phyloP scores from a whole-genome alignment of 2,329 filamentous ascomycete species.

The Apiospora phragmitis region DNA sequence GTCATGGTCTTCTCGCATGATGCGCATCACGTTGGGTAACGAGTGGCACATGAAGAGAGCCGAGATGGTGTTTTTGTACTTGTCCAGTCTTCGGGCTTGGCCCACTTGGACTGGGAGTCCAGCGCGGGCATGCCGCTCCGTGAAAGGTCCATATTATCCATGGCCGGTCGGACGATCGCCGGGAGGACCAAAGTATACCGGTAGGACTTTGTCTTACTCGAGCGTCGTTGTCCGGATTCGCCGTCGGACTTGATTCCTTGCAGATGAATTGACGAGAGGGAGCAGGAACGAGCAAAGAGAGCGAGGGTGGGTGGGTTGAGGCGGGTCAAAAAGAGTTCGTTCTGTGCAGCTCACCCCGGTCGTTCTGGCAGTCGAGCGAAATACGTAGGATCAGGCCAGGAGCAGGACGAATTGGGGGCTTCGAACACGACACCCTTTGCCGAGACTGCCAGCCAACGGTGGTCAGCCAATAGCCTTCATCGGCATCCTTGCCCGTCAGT shows the following conservation, averaged over 20 bases:
- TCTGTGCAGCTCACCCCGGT: neutral
- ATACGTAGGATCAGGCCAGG: neutral
- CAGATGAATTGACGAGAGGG: neutral
- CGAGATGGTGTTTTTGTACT: constrained; percentile 14
- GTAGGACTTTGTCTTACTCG: neutral
- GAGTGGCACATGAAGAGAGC: constrained; percentile 16
- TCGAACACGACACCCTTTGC: neutral
- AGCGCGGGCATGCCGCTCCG: neutral
- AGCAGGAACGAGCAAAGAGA: neutral
- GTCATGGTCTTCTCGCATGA: constrained; percentile 16
- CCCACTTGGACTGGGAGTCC: constrained; percentile 12
- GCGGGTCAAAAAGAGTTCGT: constrained; percentile 2
- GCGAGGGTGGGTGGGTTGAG: neutral
- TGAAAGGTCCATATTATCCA: neutral
- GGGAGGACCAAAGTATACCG: neutral
- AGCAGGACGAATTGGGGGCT: neutral
- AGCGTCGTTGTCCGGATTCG: neutral
- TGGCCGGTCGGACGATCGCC: neutral
- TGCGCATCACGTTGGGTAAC: constrained; percentile 15
- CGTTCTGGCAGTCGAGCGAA: neutral
- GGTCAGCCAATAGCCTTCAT: neutral
- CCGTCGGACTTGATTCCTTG: neutral
- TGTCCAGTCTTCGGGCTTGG: constrained; percentile 15
- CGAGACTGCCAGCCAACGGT: neutral
- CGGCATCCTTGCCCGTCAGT: neutral